These are phyloP conservation scores for Fusarium circinatum DNA, from an alignment of 2,329 filamentous ascomycete species.

Conservation along the genomic window DNA sequence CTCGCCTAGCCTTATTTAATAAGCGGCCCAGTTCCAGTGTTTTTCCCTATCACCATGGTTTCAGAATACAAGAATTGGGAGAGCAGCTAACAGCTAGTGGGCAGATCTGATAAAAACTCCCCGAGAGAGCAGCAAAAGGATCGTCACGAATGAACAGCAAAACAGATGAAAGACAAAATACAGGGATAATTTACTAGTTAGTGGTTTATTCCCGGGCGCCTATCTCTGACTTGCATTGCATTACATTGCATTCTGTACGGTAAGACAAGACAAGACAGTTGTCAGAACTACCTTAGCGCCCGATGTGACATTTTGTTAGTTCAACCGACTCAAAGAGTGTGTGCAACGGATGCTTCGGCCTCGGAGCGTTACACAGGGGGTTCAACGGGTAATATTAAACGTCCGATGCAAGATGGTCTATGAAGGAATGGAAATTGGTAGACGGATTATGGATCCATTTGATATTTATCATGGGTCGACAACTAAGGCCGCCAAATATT, in stretches of 20 bases:
- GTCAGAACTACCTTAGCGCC: background rate
- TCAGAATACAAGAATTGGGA: background rate
- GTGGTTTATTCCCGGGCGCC: background rate
- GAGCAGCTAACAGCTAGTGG: background rate
- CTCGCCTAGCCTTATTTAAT: slow-evolving; percentile 7
- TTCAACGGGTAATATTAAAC: background rate
- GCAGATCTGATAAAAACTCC: background rate
- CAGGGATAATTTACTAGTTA: background rate
- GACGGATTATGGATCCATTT: slow-evolving; percentile 13
- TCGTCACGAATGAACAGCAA: background rate
- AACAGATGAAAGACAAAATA: background rate
- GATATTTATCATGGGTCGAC: slow-evolving; percentile 12
- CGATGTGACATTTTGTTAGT: slow-evolving; percentile 4
- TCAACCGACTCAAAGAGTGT: background rate
- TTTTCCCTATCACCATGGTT: slow-evolving; percentile 16
- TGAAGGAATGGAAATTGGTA: slow-evolving; percentile 7
- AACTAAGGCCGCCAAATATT: slow-evolving; percentile 2
- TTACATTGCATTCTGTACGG: background rate
- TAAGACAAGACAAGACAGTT: background rate
- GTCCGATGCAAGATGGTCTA: slow-evolving; percentile 5
- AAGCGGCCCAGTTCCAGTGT: background rate
- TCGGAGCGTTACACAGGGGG: background rate
- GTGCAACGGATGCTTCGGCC: slow-evolving; percentile 7
- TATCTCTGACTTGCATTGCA: background rate
- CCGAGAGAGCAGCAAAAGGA: background rate